Evolutionary conservation across 139 green algal species (phyloP).

Genomic region (Picochlorum sp.): DNA sequence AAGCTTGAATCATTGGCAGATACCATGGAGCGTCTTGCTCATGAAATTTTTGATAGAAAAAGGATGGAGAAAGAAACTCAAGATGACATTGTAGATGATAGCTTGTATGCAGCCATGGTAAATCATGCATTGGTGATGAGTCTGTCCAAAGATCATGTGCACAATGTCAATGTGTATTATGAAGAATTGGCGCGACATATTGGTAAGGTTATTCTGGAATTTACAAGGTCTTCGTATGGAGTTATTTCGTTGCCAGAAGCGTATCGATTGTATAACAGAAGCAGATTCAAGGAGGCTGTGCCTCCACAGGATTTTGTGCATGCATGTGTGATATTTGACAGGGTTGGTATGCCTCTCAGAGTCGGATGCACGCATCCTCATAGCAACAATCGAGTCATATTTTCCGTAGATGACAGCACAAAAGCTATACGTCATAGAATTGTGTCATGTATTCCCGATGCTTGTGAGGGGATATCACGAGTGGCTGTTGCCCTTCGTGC

Average conservation of each 20-base stretch:
- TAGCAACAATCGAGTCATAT: constrained; percentile 19
- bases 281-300: constrained; percentile 81
- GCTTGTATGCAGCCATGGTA: too few relatives aligned
- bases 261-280: constrained; percentile 94
- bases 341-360: constrained; percentile 37
- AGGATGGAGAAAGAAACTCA: too few relatives aligned
- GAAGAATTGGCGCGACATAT: constrained; percentile 75
- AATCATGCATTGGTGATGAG: too few relatives aligned
- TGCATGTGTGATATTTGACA: constrained; percentile 20
- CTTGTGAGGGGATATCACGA: constrained; percentile 38
- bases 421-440: too few relatives aligned
- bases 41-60: too few relatives aligned
- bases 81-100: too few relatives aligned
- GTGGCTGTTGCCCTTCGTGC: constrained; percentile 47
- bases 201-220: constrained; percentile 62
- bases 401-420: too few relatives aligned
- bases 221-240: constrained; percentile 43
- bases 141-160: too few relatives aligned
- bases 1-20: too few relatives aligned
- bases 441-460: background rate
- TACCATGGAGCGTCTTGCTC: too few relatives aligned
- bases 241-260: constrained; percentile 83
- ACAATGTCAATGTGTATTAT: constrained; percentile 52
- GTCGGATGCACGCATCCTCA: constrained; percentile 60
- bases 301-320: constrained; percentile 89